A percentile compares a stretch with the other conserved stretches of the same genome.
Conservation (phyloP, 1,284 basidiomycete species). For the Irpex lacteus region DNA sequence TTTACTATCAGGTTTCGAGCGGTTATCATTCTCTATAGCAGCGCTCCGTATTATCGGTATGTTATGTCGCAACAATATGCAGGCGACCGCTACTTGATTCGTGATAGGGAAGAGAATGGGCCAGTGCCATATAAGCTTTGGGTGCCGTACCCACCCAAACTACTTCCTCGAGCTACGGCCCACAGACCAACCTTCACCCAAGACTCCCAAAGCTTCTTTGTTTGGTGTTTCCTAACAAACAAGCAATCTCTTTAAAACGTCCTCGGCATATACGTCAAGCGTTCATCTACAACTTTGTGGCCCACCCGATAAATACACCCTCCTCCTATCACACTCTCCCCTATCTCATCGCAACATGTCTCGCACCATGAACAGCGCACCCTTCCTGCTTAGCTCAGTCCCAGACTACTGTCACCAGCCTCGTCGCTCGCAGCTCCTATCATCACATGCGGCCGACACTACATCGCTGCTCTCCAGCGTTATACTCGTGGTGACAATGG, state of each 20-base stretch:
- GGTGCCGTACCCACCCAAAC: not conserved
- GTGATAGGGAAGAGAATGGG: not conserved
- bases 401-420: constrained; percentile 12
- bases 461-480: constrained; percentile 27
- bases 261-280: not conserved
- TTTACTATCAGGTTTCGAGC: not conserved
- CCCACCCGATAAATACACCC: not conserved
- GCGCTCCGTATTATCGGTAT: constrained; percentile 13
- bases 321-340: not conserved
- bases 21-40: constrained; percentile 7
- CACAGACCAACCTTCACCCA: not conserved
- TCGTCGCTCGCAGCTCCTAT: not conserved
- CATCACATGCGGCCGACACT: constrained; percentile 19
- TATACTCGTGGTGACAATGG: constrained; percentile 25
- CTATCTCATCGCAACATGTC: constrained; percentile 17
- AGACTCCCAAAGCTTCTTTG: constrained; percentile 14
- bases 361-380: constrained; percentile 8
- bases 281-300: constrained; percentile 1
- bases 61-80: constrained; percentile 5
- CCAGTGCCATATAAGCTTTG: constrained; percentile 14
- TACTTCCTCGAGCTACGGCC: not conserved
- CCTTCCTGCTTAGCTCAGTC: not conserved
- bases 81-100: not conserved
- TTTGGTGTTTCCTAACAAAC: constrained; percentile 7
- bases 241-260: constrained; percentile 2